These are phyloP conservation scores for Microbotryum intermedium DNA, from an alignment of 1,284 basidiomycete species.

Conservation along the genomic window DNA sequence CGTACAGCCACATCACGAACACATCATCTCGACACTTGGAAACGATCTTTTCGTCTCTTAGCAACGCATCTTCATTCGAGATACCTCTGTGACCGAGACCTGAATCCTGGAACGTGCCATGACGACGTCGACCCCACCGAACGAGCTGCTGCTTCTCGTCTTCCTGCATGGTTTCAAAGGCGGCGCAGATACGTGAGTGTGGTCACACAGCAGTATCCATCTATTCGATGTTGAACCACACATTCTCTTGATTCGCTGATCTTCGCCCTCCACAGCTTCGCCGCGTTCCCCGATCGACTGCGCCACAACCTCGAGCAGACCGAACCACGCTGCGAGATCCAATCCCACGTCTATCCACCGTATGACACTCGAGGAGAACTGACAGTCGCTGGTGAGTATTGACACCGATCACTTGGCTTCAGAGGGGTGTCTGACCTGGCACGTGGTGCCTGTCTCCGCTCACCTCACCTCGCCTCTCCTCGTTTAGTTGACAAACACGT, in stretches of 20 bases:
- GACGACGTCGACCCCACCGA: too few relatives aligned
- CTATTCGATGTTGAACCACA: not conserved
- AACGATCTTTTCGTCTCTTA: too few relatives aligned
- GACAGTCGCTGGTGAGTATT: conserved; percentile 6
- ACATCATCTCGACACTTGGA: too few relatives aligned
- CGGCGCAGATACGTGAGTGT: conserved; percentile 20
- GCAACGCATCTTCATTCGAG: too few relatives aligned
- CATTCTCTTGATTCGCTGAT: too few relatives aligned
- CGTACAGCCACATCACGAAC: too few relatives aligned
- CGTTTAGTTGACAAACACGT: conserved; percentile 21
- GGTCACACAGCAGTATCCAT: not conserved
- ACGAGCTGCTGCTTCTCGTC: conserved; percentile 15
- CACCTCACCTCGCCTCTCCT: not conserved
- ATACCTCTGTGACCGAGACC: too few relatives aligned
- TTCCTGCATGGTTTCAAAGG: conserved; percentile 31
- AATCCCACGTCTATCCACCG: conserved; percentile 23
- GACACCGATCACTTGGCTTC: too few relatives aligned
- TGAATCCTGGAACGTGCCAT: too few relatives aligned
- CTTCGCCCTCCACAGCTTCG: conserved; percentile 21
- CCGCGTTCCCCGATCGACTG: conserved; percentile 19
- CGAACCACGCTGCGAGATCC: conserved; percentile 4
- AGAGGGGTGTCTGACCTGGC: too few relatives aligned
- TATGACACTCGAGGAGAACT: conserved; percentile 27
- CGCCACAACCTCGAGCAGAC: conserved; percentile 4
- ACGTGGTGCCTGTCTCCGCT: not conserved